These are phyloP conservation scores for Claviceps purpurea DNA, from an alignment of 2,329 filamentous ascomycete species.

Conservation along the genomic window DNA sequence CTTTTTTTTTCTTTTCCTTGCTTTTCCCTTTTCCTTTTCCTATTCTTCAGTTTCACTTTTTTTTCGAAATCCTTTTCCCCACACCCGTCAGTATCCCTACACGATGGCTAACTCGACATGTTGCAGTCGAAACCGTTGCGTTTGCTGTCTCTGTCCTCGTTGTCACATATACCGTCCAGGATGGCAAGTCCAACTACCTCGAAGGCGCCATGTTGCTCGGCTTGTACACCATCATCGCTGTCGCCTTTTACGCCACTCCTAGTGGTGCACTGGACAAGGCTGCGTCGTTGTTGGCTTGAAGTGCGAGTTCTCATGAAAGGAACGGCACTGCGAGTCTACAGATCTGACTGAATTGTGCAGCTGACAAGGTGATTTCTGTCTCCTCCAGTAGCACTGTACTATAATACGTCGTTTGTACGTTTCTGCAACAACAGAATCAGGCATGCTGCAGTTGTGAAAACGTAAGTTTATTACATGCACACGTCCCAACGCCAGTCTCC, in stretches of 20 bases:
- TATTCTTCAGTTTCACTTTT: too few species aligned
- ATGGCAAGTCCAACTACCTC: constrained; percentile 74
- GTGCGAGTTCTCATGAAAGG: neutral
- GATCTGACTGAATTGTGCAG: too few species aligned
- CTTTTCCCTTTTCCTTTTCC: neutral
- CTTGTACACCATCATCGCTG: constrained; percentile 46
- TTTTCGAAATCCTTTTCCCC: too few species aligned
- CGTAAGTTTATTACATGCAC: neutral
- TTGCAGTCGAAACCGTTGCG: constrained; percentile 55
- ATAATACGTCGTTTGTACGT: constrained; percentile 6
- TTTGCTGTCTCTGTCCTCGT: constrained; percentile 66
- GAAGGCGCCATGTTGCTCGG: constrained; percentile 57
- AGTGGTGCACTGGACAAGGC: constrained; percentile 30
- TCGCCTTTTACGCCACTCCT: constrained; percentile 46
- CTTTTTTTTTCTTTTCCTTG: too few species aligned
- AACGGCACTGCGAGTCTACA: too few species aligned
- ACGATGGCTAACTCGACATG: neutral
- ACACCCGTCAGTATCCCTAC: too few species aligned
- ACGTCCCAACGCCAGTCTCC: too few species aligned
- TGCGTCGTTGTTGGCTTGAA: neutral
- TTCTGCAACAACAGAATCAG: neutral
- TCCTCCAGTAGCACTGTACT: constrained; percentile 35
- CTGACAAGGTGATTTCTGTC: constrained; percentile 27
- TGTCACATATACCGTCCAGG: constrained; percentile 63
- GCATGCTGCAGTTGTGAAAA: neutral